A percentile compares a stretch with the other conserved stretches of the same genome.
These are phyloP conservation scores for Zelopaecilomyces penicillatus DNA, from an alignment of 2,329 filamentous ascomycete genomes.

Conservation along the genomic window DNA sequence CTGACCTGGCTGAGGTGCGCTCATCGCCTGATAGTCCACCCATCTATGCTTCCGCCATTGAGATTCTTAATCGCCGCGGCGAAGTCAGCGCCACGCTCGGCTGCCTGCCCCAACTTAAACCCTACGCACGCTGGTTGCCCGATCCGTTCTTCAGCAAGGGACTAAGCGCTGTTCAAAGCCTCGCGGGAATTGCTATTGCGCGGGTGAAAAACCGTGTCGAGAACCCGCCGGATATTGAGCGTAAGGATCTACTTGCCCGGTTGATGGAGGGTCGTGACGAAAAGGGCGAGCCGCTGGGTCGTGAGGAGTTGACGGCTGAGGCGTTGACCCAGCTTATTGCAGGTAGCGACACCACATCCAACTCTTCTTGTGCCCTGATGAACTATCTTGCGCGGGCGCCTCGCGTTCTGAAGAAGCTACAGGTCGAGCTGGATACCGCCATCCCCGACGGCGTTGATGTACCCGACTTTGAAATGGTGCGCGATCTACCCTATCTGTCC, in stretches of 20 bases:
- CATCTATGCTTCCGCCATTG: slow-evolving; percentile 68
- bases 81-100: slow-evolving; percentile 79
- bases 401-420: slow-evolving; percentile 62
- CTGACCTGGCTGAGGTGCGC: slow-evolving; percentile 68
- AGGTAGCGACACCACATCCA: slow-evolving; percentile 68
- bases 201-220: slow-evolving; percentile 68
- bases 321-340: slow-evolving; percentile 83
- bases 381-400: slow-evolving; percentile 67
- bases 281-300: slow-evolving; percentile 64
- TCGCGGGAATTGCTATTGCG: slow-evolving; percentile 82
- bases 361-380: slow-evolving; percentile 74
- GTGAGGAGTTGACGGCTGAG: slow-evolving; percentile 78
- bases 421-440: slow-evolving; percentile 64
- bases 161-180: slow-evolving; percentile 63
- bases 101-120: slow-evolving; percentile 63
- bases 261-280: slow-evolving; percentile 83
- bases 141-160: slow-evolving; percentile 76
- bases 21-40: slow-evolving; percentile 50
- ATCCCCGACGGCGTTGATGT: slow-evolving; percentile 55
- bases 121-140: slow-evolving; percentile 71
- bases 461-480: slow-evolving; percentile 63
- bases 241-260: slow-evolving; percentile 72
- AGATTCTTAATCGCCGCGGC: slow-evolving; percentile 80
- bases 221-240: slow-evolving; percentile 54
- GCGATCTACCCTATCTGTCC: slow-evolving; percentile 67